phyloP scores from a whole-genome alignment of 1,139 yeast species.

The Scheffersomyces illinoinensis region DNA sequence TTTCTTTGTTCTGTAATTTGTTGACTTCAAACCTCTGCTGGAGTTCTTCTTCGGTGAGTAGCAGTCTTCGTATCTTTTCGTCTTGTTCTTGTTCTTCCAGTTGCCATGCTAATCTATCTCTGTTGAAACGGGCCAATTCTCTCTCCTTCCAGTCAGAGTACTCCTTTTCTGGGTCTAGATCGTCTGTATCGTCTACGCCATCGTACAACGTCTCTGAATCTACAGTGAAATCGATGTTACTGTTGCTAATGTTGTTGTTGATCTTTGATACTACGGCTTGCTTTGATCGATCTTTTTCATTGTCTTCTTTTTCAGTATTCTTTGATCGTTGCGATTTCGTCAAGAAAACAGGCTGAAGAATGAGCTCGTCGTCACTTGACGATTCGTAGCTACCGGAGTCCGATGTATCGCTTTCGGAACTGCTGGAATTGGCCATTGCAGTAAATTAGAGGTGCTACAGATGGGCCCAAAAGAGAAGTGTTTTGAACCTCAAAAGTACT shows the following conservation, averaged over 20 bases:
- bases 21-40: constrained; percentile 7
- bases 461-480: no score
- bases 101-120: constrained; percentile 42
- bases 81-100: constrained; percentile 39
- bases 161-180: constrained; percentile 50
- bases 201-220: constrained; percentile 12
- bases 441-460: background rate
- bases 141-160: constrained; percentile 47
- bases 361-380: constrained; percentile 9
- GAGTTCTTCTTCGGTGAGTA: constrained; percentile 28
- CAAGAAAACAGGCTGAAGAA: constrained; percentile 16
- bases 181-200: constrained; percentile 57
- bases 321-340: constrained; percentile 4
- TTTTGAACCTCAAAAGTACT: no score
- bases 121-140: constrained; percentile 37
- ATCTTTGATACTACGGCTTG: background rate
- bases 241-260: constrained; percentile 3
- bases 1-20: background rate
- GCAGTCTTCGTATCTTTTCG: constrained; percentile 31
- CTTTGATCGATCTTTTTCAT: background rate
- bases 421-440: background rate
- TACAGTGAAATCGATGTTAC: constrained; percentile 4
- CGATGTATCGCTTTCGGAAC: background rate
- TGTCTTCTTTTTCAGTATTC: background rate
- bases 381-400: background rate